phyloP scores from a whole-genome alignment of 164 flowering plant genomes.

The Paratinospora sagittata region DNA sequence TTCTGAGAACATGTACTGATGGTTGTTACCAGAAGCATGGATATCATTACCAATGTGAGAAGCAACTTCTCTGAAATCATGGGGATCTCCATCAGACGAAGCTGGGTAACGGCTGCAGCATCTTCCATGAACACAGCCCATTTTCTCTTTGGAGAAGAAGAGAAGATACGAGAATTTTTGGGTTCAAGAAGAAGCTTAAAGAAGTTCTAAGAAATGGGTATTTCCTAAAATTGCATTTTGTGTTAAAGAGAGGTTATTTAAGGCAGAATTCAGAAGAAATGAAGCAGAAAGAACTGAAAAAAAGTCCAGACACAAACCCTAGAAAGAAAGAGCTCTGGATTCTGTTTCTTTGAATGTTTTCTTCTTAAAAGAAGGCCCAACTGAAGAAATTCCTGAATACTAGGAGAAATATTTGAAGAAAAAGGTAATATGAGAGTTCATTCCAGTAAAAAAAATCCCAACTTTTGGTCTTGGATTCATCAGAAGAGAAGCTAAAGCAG shows the following conservation, averaged over 20 bases:
- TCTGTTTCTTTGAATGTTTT: not conserved
- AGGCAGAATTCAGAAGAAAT: constrained; percentile 3
- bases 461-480: not conserved
- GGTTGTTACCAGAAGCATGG: constrained; percentile 1
- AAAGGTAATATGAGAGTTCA: not conserved
- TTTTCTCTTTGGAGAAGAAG: constrained; percentile 12
- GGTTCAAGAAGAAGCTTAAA: constrained; percentile 3
- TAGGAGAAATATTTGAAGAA: not conserved
- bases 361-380: too few relatives aligned
- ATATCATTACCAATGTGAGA: constrained; percentile 8
- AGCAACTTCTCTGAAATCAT: constrained; percentile 19
- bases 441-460: not conserved
- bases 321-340: not conserved
- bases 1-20: constrained; percentile 29
- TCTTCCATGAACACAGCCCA: constrained; percentile 85
- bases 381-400: not conserved
- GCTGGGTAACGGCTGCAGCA: constrained; percentile 49
- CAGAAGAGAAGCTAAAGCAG: not conserved
- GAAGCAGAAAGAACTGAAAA: not conserved
- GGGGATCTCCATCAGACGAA: constrained; percentile 37
- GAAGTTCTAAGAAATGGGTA: constrained; percentile 17
- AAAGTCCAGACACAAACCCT: constrained; percentile 17
- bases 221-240: constrained; percentile 15
- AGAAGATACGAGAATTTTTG: not conserved
- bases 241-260: not conserved